Percentiles rank a stretch among this genome's conserved stretches.
These are phyloP conservation scores for Didymella exigua DNA, from an alignment of 2,329 filamentous ascomycete genomes.

Conservation along the genomic window DNA sequence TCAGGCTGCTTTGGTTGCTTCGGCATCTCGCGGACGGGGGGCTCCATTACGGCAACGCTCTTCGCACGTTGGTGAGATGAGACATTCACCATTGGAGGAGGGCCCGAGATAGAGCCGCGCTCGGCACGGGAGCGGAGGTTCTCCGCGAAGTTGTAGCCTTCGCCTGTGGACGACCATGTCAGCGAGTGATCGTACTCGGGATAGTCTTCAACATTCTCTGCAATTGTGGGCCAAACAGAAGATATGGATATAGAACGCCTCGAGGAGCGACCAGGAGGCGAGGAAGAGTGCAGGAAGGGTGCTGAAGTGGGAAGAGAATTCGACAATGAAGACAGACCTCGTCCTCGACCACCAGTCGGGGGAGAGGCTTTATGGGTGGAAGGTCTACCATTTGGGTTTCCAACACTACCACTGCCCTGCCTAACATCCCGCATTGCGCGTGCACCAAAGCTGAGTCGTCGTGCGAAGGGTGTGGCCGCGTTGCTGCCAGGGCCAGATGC, in stretches of 20 bases:
- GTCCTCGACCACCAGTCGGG: conserved; percentile 61
- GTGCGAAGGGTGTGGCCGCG: conserved; percentile 75
- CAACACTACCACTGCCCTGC: conserved; percentile 55
- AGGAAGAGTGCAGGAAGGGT: conserved; percentile 30
- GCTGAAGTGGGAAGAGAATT: conserved; percentile 39
- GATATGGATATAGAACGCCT: conserved; percentile 34
- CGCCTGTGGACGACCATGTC: conserved; percentile 71
- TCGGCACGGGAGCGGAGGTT: conserved; percentile 91
- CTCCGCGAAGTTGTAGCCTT: conserved; percentile 97
- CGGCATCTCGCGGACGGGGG: conserved; percentile 59
- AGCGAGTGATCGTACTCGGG: conserved; percentile 62
- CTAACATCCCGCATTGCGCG: conserved; percentile 76
- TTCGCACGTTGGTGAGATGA: conserved; percentile 67
- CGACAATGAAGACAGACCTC: conserved; percentile 61
- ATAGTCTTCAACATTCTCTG: conserved; percentile 40
- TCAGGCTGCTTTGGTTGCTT: conserved; percentile 72
- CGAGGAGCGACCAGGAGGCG: conserved; percentile 25
- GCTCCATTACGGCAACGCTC: conserved; percentile 68
- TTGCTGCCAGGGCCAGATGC: conserved; percentile 61
- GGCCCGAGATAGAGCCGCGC: conserved; percentile 66
- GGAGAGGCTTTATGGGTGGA: conserved; percentile 57
- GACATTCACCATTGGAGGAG: conserved; percentile 24
- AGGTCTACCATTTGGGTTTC: conserved; percentile 68
- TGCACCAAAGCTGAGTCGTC: conserved; percentile 88
- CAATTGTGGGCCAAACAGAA: conserved; percentile 36